These are phyloP conservation scores for Aspergillus clavatus DNA, from an alignment of 2,329 filamentous ascomycete species.

Conservation along the genomic window DNA sequence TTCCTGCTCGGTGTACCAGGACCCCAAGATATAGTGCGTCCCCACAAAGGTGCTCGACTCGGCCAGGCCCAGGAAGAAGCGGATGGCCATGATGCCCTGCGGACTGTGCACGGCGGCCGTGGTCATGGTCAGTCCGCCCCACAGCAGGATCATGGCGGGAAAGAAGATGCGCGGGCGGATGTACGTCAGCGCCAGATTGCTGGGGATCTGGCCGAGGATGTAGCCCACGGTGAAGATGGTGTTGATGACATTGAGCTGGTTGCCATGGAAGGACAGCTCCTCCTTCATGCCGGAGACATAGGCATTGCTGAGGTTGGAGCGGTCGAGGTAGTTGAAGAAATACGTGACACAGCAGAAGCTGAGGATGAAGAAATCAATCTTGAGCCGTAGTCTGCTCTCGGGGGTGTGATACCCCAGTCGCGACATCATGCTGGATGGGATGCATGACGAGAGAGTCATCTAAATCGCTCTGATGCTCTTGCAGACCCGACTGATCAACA, in stretches of 20 bases:
- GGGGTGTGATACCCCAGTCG: neutral
- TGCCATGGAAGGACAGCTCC: slow-evolving; percentile 29
- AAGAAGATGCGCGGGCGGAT: slow-evolving; percentile 25
- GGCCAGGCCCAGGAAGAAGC: slow-evolving; percentile 35
- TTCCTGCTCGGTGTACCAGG: slow-evolving; percentile 42
- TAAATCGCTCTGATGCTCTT: neutral
- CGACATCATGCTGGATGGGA: neutral
- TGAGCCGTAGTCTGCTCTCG: slow-evolving; percentile 45
- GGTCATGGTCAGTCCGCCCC: slow-evolving; percentile 30
- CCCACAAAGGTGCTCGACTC: slow-evolving; percentile 32
- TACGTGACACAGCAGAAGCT: slow-evolving; percentile 44
- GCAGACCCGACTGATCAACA: too few species aligned
- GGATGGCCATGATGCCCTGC: slow-evolving; percentile 31
- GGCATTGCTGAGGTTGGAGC: slow-evolving; percentile 47
- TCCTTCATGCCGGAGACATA: slow-evolving; percentile 39
- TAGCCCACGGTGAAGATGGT: slow-evolving; percentile 25
- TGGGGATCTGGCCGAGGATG: slow-evolving; percentile 23
- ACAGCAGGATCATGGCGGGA: slow-evolving; percentile 27
- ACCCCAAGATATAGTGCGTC: slow-evolving; percentile 37
- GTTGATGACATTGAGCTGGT: slow-evolving; percentile 24
- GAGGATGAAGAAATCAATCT: slow-evolving; percentile 49
- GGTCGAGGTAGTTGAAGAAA: slow-evolving; percentile 47
- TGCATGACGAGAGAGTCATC: neutral
- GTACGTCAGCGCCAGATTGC: slow-evolving; percentile 23
- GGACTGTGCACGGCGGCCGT: slow-evolving; percentile 27